Base-by-base conservation (phyloP, 139 green algal species). In the Dunaliella sp. region DNA sequence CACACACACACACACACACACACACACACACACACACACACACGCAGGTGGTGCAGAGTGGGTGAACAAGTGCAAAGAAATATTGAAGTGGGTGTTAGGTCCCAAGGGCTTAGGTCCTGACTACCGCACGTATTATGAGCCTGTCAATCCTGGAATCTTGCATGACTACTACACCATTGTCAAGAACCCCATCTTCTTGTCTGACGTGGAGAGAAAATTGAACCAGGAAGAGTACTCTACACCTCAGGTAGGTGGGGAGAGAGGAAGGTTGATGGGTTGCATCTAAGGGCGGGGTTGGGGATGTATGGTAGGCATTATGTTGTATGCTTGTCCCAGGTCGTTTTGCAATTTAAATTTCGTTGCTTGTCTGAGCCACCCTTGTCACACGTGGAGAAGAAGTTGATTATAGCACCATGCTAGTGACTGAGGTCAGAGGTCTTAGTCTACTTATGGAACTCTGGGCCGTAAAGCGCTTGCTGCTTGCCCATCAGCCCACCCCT, bases 141-240 rank as follows among this genome's bases (percentile, higher is more conserved):
- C 57, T n/a, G 81, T 85, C 1, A 58, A 78, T 38, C 81, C 81
- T 32, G 33, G 58, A 16, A 33, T 85, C 30, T 48, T 85, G 2
- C 81, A 48, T 58, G 57, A 78, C 33, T 85, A 85, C 81, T 85
- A 85, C 81, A 32, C 3, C 1, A 48, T 85, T 1, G 58, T 85
- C n/a, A 78, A 3, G 1, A 72, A 79, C n/a, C 81, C 81, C 57
- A 65, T 85, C 48, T 85, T 85, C 32, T 59, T 85, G 12, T 57
- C 22, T 7, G 57, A 85, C 58, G 58, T 85, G 58, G 57, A 85
- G 81, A 25, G 33, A 1, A 36, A 38, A 21, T 31, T 85, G 3
- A 72, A 79, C 58, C 26, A 1, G 31, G 57, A 32, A 12, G 33
- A 58, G 32, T 85, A 85, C 81, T 3, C 36, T 1, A 1, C 36